Evolutionary conservation across 139 green algal genomes (phyloP), one percentile per base, ranked within the genome.

Genomic region (Chlamydomonas applanata): DNA sequence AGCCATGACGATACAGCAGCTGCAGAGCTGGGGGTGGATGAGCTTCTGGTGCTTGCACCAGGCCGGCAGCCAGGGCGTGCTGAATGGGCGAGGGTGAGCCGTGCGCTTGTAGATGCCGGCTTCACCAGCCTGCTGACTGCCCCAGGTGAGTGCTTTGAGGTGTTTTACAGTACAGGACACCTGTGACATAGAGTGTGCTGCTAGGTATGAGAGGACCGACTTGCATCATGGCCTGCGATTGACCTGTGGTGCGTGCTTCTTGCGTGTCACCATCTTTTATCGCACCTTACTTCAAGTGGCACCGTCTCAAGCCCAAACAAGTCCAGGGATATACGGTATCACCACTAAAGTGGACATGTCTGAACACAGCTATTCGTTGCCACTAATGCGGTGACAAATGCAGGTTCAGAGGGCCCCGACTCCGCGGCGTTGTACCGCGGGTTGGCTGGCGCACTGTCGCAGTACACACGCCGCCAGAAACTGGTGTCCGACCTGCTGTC

Each of bases 401-500:
- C 54, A 62, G 54, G 54, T 29, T 24, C n/a, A 25, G 16, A 22
- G 9, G 40, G 16, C n/a, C 63, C 73, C 0, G 73, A 79, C 46
- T 27, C 52, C 0, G n/a, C 29, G 14, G 61, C 73, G 1, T 24
- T 79, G 52, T 33, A 57, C 49, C 73, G 73, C 33, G 45, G 33
- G 27, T 46, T 79, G 33, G 44, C 20, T 3, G 27, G 25, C 16
- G n/a, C 68, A 14, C 36, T 79, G 35, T 52, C 72, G 46, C 77
- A 78, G 71, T 78, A 72, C 71, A 24, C 36, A 1, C 63, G 77
- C 29, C 71, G 77, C 7, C 72, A 82, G 36, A 49, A 56, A 36
- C 65, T 82, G 54, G 77, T 82, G 22, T 1, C 46, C 27, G 77
- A 82, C 63, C 65, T 82, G 53, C 66, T 82, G 71, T 54, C 29